Percentiles rank a stretch among this genome's conserved stretches.
phyloP scores from a whole-genome alignment of 257 asterid genomes.

The Capsicum chinense region DNA sequence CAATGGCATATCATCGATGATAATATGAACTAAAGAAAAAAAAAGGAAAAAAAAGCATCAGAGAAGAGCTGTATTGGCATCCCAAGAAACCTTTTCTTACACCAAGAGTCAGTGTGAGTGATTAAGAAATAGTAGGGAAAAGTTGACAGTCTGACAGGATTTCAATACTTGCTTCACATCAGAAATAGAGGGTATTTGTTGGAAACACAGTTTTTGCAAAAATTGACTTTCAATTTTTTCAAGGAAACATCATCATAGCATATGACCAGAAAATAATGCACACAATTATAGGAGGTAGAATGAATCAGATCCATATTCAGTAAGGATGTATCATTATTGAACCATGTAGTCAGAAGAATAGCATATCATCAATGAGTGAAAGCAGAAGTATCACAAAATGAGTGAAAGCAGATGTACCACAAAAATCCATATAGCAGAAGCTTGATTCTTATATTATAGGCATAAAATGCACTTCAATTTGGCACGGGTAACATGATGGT shows the following conservation, averaged over 20 bases:
- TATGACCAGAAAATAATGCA: neutral
- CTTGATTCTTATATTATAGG: neutral
- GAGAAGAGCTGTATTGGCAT: constrained; percentile 15
- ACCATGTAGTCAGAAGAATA: neutral
- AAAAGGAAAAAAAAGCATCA: neutral
- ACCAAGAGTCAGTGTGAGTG: neutral
- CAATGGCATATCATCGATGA: constrained; percentile 3
- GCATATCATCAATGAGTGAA: neutral
- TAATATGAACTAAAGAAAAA: neutral
- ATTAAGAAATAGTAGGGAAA: constrained; percentile 7
- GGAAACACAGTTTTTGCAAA: neutral
- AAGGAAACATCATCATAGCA: neutral
- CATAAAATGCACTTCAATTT: constrained; percentile 5
- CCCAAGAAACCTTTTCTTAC: constrained; percentile 11
- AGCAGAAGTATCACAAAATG: neutral
- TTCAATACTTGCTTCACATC: neutral
- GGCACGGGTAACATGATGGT: neutral
- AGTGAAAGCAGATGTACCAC: neutral
- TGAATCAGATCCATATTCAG: constrained; percentile 11
- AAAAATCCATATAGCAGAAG: neutral
- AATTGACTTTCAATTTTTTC: constrained; percentile 3
- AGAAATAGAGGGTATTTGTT: neutral
- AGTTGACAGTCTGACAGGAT: neutral
- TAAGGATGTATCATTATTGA: neutral
- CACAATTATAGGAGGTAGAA: neutral